Percentiles rank a stretch among this genome's conserved stretches.
Evolutionary conservation across 2,329 filamentous ascomycete genomes (phyloP).

Genomic region (Sphaerulina musiva): DNA sequence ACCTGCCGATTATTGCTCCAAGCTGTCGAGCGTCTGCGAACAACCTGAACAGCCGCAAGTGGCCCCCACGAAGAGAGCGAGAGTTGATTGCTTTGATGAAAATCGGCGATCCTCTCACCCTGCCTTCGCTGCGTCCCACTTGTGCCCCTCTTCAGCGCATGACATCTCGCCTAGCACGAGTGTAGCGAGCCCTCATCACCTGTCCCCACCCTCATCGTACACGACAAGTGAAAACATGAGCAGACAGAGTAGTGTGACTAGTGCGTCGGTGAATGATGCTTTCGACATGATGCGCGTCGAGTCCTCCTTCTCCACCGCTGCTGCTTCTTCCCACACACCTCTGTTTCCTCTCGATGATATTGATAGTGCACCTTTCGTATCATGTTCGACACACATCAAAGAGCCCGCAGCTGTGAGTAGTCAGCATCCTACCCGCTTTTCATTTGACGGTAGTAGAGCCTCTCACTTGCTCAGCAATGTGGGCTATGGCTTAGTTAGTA

Average conservation of each 20-base stretch:
- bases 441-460: slow-evolving; percentile 19
- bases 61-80: slow-evolving; percentile 22
- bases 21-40: slow-evolving; percentile 22
- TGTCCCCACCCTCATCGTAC: slow-evolving; percentile 24
- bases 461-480: slow-evolving; percentile 24
- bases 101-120: slow-evolving; percentile 15
- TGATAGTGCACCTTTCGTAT: slow-evolving; percentile 23
- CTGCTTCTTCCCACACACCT: slow-evolving; percentile 16
- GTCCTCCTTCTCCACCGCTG: slow-evolving; percentile 34
- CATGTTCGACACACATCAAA: slow-evolving; percentile 13
- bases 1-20: slow-evolving; percentile 27
- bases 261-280: slow-evolving; percentile 37
- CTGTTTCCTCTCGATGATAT: slow-evolving; percentile 23
- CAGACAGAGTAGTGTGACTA: slow-evolving; percentile 40
- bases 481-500: slow-evolving; percentile 25
- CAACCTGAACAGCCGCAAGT: slow-evolving; percentile 16
- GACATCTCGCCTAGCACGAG: slow-evolving; percentile 26
- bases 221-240: slow-evolving; percentile 37
- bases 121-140: slow-evolving; percentile 15
- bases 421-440: slow-evolving; percentile 22
- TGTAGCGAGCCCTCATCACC: slow-evolving; percentile 23
- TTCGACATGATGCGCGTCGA: slow-evolving; percentile 42
- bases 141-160: slow-evolving; percentile 19
- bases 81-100: slow-evolving; percentile 19
- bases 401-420: slow-evolving; percentile 23